Conservation (phyloP, 1,284 basidiomycete species). For the Ustilago cynodontis region DNA sequence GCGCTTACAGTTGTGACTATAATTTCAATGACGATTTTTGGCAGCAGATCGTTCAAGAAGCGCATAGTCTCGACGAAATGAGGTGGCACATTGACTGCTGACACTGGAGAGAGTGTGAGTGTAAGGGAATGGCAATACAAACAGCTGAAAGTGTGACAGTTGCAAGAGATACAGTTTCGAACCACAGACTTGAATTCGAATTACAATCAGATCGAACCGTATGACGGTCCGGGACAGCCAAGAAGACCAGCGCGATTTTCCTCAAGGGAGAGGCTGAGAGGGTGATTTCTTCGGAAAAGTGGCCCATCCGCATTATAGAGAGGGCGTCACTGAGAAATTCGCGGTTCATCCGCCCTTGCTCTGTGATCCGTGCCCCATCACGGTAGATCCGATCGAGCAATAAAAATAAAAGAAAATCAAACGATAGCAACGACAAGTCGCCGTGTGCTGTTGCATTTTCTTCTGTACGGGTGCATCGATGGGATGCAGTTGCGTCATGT, state of each 20-base stretch:
- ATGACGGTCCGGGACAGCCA: slow-evolving; percentile 31
- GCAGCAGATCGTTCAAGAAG: not conserved
- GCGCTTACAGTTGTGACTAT: not conserved
- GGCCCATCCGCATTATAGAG: slow-evolving; percentile 12
- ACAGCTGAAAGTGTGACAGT: not conserved
- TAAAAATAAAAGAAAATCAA: too few species aligned
- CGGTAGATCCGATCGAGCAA: too few species aligned
- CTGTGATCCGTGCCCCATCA: too few species aligned
- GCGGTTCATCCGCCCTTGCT: not conserved
- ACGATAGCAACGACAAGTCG: not conserved
- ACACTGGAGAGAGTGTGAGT: not conserved
- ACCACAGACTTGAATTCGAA: slow-evolving; percentile 2
- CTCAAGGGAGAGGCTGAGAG: too few species aligned
- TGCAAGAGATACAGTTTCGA: not conserved
- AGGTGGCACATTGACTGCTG: slow-evolving; percentile 6
- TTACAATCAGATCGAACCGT: not conserved
- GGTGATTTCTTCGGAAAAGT: too few species aligned
- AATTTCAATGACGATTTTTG: not conserved
- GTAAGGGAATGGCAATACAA: slow-evolving; percentile 1
- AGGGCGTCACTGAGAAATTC: not conserved
- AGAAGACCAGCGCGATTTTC: not conserved
- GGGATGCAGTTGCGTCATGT: not conserved
- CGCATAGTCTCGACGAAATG: not conserved
- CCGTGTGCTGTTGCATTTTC: not conserved
- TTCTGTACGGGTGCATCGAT: not conserved